Evolutionary conservation across 345 rosid species (phyloP).

Genomic region (Punica granatum): DNA sequence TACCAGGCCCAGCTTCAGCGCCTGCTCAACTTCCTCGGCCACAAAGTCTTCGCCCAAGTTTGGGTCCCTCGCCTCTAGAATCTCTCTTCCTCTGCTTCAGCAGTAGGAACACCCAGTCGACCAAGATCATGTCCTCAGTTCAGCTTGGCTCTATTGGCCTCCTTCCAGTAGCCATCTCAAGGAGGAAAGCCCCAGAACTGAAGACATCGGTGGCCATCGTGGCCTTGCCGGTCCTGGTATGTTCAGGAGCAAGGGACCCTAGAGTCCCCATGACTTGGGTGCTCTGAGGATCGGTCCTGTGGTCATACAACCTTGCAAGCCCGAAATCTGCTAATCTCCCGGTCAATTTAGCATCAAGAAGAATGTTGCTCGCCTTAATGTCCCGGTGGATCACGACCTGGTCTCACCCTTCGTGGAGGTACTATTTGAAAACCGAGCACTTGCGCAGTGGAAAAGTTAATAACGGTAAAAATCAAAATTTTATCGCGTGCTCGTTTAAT

Average conservation of each 20-base stretch:
- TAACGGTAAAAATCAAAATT: too few species aligned
- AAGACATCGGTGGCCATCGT: conserved; percentile 30
- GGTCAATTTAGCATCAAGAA: conserved; percentile 28
- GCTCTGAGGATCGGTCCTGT: conserved; percentile 26
- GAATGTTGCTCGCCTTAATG: conserved; percentile 39
- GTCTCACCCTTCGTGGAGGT: conserved; percentile 38
- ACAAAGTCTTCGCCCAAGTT: conserved; percentile 16
- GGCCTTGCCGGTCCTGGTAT: conserved; percentile 30
- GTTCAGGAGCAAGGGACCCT: conserved; percentile 48
- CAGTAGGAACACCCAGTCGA: conserved; percentile 30
- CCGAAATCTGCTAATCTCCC: conserved; percentile 42
- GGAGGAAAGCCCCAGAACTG: conserved; percentile 34
- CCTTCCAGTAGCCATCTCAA: conserved; percentile 46
- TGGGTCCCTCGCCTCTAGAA: conserved; percentile 27
- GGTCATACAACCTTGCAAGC: conserved; percentile 32
- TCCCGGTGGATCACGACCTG: conserved; percentile 41
- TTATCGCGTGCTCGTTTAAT: too few species aligned
- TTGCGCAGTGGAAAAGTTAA: too few species aligned
- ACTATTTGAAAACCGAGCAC: too few species aligned
- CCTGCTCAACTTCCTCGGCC: conserved; percentile 32
- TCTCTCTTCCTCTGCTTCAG: conserved; percentile 21
- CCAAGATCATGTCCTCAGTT: conserved; percentile 19
- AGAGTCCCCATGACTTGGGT: conserved; percentile 35
- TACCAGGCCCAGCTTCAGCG: conserved; percentile 32
- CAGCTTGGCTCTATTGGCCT: conserved; percentile 20